Evolutionary conservation across 768 basidiomycete genomes (phyloP), one percentile per base, ranked within the genome.

Genomic region (Russula foetens): DNA sequence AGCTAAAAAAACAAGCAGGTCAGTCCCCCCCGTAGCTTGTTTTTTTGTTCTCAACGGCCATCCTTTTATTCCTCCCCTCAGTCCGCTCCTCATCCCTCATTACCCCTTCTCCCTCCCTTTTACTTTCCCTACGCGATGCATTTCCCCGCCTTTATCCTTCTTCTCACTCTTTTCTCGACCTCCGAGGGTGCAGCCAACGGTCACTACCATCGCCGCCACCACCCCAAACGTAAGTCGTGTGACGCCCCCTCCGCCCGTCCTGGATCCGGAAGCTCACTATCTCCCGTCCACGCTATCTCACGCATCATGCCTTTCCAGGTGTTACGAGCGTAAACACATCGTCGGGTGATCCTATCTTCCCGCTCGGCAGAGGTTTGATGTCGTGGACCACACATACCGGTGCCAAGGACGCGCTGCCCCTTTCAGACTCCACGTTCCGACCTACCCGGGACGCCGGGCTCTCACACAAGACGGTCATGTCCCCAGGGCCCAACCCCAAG

Each of bases 361-460:
- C 69, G 29, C 60, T 69, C 38, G 59, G 66, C 14, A 56, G 49
- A 19, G 54, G 64, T 39, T 48, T 64, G 24, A 43, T 48, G 24
- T 69, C 62, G 35, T 73, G 69, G 69, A 70, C 71, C 43, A 71
- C 71, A 12, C 62, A 64, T 23, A 19, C 58, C n/a, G 58, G 61
- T 26, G 56, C 65, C 3, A 5, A 51, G 2, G 66, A 62, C 35
- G 63, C 65, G 4, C 64, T 73, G n/a, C 67, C 69, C 2, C 62
- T 71, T 54, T 53, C 63, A 39, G 70, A 71, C 59, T 33, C 56
- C 24, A 71, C 71, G 12, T 62, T 71, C 64, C 67, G 65, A 14
- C 67, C 69, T 11, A 62, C 57, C 43, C 67, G 69, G 39, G 41
- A 59, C 24, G 66, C 69, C 53, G 17, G 7, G 63, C 61, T 26